phyloP scores from a whole-genome alignment of 176 grass and related monocot genomes.

The Poa annua region DNA sequence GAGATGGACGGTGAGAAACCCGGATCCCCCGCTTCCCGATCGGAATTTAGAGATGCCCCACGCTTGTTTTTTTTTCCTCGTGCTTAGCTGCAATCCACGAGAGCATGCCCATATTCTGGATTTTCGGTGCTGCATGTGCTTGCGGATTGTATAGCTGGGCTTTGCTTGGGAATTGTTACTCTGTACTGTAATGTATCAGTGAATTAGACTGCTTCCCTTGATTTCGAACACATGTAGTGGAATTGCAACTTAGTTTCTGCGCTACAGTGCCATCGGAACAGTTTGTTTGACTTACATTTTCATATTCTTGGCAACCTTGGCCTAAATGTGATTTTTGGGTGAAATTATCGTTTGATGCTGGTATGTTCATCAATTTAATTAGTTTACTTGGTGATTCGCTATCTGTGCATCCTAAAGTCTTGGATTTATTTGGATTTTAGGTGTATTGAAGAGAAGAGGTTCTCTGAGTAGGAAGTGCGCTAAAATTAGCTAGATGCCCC shows the following conservation, averaged over 20 bases:
- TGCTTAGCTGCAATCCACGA: neutral
- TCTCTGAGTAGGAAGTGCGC: neutral
- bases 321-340: neutral
- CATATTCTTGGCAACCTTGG: neutral
- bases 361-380: neutral
- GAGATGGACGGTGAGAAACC: conserved; percentile 78
- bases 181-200: neutral
- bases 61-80: neutral
- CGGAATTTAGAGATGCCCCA: neutral
- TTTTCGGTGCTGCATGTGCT: no score
- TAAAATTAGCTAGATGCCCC: neutral
- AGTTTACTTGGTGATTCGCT: neutral
- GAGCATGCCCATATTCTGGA: neutral
- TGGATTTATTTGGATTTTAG: neutral
- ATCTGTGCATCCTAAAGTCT: neutral
- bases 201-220: conserved; percentile 11
- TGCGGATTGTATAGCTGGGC: neutral
- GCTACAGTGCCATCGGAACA: neutral
- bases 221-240: neutral
- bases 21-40: neutral
- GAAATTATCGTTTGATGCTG: neutral
- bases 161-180: neutral
- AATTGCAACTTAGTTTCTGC: neutral
- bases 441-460: neutral
- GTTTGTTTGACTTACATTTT: neutral